These are phyloP conservation scores for Geotrichum aggregatum DNA, from an alignment of 1,139 yeast species.

Conservation along the genomic window DNA sequence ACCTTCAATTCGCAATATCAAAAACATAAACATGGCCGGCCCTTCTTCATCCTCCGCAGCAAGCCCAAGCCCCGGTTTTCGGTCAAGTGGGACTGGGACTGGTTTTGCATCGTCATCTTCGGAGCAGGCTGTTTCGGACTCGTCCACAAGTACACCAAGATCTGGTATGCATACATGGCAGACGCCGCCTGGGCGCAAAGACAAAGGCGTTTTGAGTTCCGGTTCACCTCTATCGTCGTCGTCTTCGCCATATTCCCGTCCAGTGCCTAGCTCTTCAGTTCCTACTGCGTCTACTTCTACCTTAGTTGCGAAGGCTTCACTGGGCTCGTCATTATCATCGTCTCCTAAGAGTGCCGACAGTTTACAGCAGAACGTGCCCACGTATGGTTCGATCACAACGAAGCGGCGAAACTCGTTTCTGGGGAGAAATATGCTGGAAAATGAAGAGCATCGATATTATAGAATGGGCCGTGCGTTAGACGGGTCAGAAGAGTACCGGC, in stretches of 20 bases:
- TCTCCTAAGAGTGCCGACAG: too few relatives aligned
- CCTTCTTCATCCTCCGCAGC: background rate
- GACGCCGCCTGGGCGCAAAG: background rate
- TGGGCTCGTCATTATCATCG: too few relatives aligned
- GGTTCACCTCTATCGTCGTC: too few relatives aligned
- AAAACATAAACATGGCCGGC: background rate
- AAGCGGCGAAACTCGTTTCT: conserved; percentile 8
- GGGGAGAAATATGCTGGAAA: conserved; percentile 15
- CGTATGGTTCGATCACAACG: background rate
- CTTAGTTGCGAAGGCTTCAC: background rate
- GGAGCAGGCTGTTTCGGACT: too few relatives aligned
- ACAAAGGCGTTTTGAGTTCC: background rate
- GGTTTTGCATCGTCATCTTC: too few relatives aligned
- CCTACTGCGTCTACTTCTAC: background rate
- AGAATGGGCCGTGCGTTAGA: conserved; percentile 14
- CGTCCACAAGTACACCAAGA: too few relatives aligned
- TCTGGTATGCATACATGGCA: too few relatives aligned
- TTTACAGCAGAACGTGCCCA: too few relatives aligned
- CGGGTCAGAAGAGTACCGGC: conserved; percentile 14
- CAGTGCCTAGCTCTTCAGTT: too few relatives aligned
- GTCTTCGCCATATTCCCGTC: too few relatives aligned
- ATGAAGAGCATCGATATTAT: conserved; percentile 19
- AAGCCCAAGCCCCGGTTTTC: background rate
- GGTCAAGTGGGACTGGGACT: background rate
- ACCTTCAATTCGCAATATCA: background rate